These are phyloP conservation scores for Candida oleophila DNA, from an alignment of 805 yeast species.

Conservation along the genomic window DNA sequence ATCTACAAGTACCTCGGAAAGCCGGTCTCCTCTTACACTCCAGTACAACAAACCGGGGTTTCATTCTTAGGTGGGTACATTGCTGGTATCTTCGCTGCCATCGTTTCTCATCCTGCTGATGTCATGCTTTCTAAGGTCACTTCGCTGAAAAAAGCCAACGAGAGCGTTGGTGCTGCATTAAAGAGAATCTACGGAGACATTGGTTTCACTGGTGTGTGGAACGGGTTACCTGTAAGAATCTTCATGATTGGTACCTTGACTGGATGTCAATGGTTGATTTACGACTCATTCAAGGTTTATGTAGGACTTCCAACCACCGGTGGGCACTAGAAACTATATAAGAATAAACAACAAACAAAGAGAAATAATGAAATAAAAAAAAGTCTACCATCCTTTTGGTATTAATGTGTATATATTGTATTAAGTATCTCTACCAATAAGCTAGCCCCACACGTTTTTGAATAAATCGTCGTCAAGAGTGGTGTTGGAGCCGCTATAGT, in stretches of 20 bases:
- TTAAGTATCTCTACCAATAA: no score
- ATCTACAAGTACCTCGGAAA: conserved; percentile 76
- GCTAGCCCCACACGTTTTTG: conserved; percentile 65
- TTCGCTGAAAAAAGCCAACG: conserved; percentile 63
- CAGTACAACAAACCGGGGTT: conserved; percentile 86
- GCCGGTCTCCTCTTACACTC: conserved; percentile 67
- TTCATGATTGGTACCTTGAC: conserved; percentile 97
- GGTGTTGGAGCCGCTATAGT: conserved; percentile 7
- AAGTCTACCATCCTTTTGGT: no score
- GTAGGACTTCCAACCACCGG: conserved; percentile 96
- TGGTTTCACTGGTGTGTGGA: conserved; percentile 92
- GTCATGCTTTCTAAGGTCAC: conserved; percentile 95
- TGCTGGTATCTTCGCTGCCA: conserved; percentile 96
- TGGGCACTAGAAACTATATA: conserved; percentile 23
- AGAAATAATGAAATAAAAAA: no score
- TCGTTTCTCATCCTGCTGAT: conserved; percentile 98
- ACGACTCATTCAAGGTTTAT: conserved; percentile 93
- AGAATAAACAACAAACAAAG: not conserved
- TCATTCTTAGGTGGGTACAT: conserved; percentile 94
- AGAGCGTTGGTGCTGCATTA: conserved; percentile 65
- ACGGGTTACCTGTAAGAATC: conserved; percentile 90
- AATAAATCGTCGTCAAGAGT: conserved; percentile 61
- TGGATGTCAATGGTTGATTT: conserved; percentile 94
- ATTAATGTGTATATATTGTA: no score
- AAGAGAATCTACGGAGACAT: conserved; percentile 74